Percentiles rank a stretch among this genome's conserved stretches.
Evolutionary conservation across 495 filamentous ascomycete species (phyloP).

Genomic region (Neurospora africana): DNA sequence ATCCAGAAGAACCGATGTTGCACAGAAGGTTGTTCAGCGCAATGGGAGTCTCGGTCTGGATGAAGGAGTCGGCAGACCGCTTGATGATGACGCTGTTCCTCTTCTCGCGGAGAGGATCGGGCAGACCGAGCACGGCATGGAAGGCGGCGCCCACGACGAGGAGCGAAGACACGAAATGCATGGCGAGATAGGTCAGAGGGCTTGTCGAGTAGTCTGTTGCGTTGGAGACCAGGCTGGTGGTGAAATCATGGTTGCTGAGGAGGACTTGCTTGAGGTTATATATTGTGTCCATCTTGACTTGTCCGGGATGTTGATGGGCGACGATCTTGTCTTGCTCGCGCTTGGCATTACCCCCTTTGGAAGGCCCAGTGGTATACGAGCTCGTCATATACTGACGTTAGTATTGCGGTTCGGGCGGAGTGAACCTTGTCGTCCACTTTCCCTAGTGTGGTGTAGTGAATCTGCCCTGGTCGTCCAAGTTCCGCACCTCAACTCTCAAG

Average conservation of each 20-base stretch:
- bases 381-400: background rate
- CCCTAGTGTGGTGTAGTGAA: background rate
- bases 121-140: slow-evolving; percentile 34
- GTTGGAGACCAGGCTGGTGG: background rate
- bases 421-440: background rate
- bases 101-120: slow-evolving; percentile 19
- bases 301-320: background rate
- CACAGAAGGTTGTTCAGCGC: slow-evolving; percentile 42
- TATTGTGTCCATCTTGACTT: background rate
- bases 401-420: background rate
- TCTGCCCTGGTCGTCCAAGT: background rate
- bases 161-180: slow-evolving; percentile 33
- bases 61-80: slow-evolving; percentile 43
- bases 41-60: slow-evolving; percentile 42
- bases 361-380: too few species aligned
- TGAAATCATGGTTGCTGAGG: background rate
- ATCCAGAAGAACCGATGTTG: slow-evolving; percentile 51
- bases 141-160: slow-evolving; percentile 38
- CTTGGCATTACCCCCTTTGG: background rate
- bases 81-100: slow-evolving; percentile 32
- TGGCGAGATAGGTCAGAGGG: slow-evolving; percentile 30
- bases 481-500: background rate
- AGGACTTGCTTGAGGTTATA: slow-evolving; percentile 4
- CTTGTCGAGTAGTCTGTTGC: slow-evolving; percentile 7
- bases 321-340: background rate